Evolutionary conservation across 2,329 filamentous ascomycete species (phyloP), one percentile per base, ranked within the genome.

Genomic region (Mariannaea elegans): DNA sequence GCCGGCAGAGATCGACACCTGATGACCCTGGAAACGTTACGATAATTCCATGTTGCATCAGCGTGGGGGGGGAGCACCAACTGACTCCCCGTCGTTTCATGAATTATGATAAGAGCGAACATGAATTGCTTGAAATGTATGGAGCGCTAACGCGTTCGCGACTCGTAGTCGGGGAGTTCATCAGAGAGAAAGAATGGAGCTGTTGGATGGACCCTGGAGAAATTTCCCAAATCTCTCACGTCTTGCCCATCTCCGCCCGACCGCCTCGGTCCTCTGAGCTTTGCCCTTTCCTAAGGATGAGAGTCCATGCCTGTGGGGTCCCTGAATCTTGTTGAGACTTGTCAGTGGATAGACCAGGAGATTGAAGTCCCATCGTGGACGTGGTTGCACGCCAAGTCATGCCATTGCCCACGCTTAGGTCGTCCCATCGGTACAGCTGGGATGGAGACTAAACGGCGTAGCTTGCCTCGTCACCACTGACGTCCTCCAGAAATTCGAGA

Each of bases 1-100:
- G 62, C 65, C 64, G 68, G 47, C 45, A 50, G 9, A 68, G 66
- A 69, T 69, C 65, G 69, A 59, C 67, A 61, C 50, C 57, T 61
- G 53, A 27, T 57, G 46, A 44, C 41, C 41, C 50, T 45, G 45
- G 42, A 44, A 66, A 66, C 63, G 68, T 63, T 68, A 70, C 65
- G 38, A n/a, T 2, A 13, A 6, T 34, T 63, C 61, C 66, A 56
- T 69, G 64, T 21, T 46, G 19, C 14, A 52, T n/a, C 36, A 27
- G 41, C 56, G 49, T 54, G 63, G 66, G 67, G 65, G 67, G 65
- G 53, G 8, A 14, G 9, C 18, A 31, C 47, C 42, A 46, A 62
- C 47, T 23, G 56, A 53, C 51, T 61, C 53, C 56, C 60, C 52
- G 56, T 64, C 44, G 24, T 48, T 23, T 46, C 16, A n/a, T 36